Evolutionary conservation across 805 yeast species (phyloP), one percentile per base, ranked within the genome.

Genomic region (Ascoidea tarda): DNA sequence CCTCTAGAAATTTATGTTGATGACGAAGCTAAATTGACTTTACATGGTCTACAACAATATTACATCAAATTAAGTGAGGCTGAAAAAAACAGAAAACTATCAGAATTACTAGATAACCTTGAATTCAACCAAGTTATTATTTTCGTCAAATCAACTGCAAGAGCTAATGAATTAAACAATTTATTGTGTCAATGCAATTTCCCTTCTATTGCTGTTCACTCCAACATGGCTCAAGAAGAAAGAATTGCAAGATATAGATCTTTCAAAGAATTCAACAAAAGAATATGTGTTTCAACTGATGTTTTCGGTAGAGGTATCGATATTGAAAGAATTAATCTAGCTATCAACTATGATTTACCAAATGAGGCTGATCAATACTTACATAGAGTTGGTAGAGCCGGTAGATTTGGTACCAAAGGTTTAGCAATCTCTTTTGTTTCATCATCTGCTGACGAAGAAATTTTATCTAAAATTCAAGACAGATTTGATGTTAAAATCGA

Each of bases 321-420:
- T 79, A 91, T 91, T 61, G 99, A 91, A 78, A 88, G 99, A 75
- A 91, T 91, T 73, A 91, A 91, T 74, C 74, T 91, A 69, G 99
- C 99, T 57, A 89, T 91, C 76, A 93, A 91, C 77, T 91, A 91
- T 72, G 99, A 91, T 72, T 75, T 91, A 76, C 96, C 99, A 62
- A 76, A 71, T 59, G 97, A 90, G 74, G 96, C 98, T 59, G 98
- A 91, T 71, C 97, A 93, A 72, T 91, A 93, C 73, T 80, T 91
- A 68, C 99, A 91, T 77, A 88, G 99, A 76, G 99, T 91, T 58
- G 99, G 99, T 67, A 89, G 99, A 81, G 99, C 99, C 61, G 99
- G 99, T 74, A 90, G 99, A 79, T 91, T 91, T 64, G 99, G 99
- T 76, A 91, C 99, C 67, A 91, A 91, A 76, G 99, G 99, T 75